Percentiles rank a stretch among this genome's conserved stretches.
Evolutionary conservation across 306 rosid species (phyloP).

Genomic region (Vigna nakashimae): DNA sequence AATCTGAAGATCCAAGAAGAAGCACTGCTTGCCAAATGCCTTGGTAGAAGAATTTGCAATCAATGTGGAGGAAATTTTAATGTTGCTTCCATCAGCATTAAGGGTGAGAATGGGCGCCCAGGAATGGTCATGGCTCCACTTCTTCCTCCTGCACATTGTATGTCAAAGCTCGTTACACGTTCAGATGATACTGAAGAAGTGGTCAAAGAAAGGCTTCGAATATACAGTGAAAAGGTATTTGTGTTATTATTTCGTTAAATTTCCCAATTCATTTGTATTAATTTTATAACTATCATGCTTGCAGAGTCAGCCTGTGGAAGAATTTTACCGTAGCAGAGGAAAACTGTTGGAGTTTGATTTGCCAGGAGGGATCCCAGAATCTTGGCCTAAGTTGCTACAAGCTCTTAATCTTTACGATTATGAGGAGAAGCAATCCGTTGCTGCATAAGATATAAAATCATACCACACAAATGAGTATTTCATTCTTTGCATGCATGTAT

Average conservation of each 20-base stretch:
- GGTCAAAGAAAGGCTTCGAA: conserved; percentile 78
- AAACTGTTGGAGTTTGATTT: conserved; percentile 82
- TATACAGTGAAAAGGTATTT: conserved; percentile 82
- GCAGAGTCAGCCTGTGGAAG: conserved; percentile 93
- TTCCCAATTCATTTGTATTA: neutral
- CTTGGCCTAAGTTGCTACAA: conserved; percentile 94
- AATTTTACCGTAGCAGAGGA: conserved; percentile 76
- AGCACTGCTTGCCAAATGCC: conserved; percentile 87
- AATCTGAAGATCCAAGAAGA: conserved; percentile 89
- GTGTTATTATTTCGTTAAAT: neutral
- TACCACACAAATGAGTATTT: conserved; percentile 47
- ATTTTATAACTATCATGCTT: conserved; percentile 19
- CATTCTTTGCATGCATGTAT: conserved; percentile 59
- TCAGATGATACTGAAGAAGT: conserved; percentile 84
- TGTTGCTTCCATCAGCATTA: conserved; percentile 72
- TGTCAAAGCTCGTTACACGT: conserved; percentile 87
- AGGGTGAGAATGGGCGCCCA: conserved; percentile 72
- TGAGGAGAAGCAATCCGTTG: conserved; percentile 77
- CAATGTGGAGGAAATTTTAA: conserved; percentile 90
- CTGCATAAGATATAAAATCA: conserved; percentile 61
- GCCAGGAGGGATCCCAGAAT: conserved; percentile 98
- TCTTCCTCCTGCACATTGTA: conserved; percentile 89
- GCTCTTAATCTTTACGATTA: conserved; percentile 88
- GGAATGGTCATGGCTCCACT: conserved; percentile 90
- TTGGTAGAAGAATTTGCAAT: conserved; percentile 88